These are phyloP conservation scores for Phytophthora chlamydospora DNA, from an alignment of 352 stramenopile genomes.

Conservation along the genomic window DNA sequence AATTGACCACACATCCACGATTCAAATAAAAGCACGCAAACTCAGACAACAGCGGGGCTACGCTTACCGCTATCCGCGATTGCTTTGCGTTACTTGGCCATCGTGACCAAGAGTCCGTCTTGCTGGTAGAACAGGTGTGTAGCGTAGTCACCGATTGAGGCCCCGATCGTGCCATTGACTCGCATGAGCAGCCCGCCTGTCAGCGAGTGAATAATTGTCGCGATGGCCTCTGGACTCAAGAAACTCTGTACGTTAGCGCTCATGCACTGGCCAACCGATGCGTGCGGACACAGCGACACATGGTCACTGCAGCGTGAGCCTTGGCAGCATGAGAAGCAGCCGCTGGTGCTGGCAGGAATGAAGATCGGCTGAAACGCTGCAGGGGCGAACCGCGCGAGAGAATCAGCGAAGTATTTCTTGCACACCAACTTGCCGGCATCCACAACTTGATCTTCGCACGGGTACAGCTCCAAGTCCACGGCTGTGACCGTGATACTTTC, in stretches of 20 bases:
- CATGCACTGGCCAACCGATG: constrained; percentile 66
- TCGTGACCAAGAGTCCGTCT: constrained; percentile 71
- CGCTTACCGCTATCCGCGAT: constrained; percentile 4
- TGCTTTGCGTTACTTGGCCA: constrained; percentile 46
- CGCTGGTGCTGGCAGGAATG: constrained; percentile 66
- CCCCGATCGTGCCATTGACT: constrained; percentile 79
- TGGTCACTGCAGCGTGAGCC: constrained; percentile 57
- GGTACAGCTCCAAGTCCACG: constrained; percentile 77
- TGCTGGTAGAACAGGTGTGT: constrained; percentile 77
- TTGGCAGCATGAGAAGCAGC: constrained; percentile 85
- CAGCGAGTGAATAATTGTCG: constrained; percentile 71
- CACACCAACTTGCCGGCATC: constrained; percentile 59
- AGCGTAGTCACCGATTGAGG: constrained; percentile 69
- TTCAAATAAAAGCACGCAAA: constrained; percentile 16
- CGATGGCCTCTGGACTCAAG: constrained; percentile 78
- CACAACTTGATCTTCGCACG: constrained; percentile 67
- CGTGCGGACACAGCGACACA: constrained; percentile 65
- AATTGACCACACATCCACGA: constrained; percentile 17
- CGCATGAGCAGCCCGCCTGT: constrained; percentile 79
- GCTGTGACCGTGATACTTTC: constrained; percentile 74
- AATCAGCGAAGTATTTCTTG: constrained; percentile 68
- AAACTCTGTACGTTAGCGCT: constrained; percentile 67
- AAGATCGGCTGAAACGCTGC: constrained; percentile 65
- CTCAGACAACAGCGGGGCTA: constrained; percentile 16
- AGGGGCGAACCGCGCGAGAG: constrained; percentile 76